Evolutionary conservation across 768 basidiomycete species (phyloP).

Genomic region (Amanita pallidorosea): DNA sequence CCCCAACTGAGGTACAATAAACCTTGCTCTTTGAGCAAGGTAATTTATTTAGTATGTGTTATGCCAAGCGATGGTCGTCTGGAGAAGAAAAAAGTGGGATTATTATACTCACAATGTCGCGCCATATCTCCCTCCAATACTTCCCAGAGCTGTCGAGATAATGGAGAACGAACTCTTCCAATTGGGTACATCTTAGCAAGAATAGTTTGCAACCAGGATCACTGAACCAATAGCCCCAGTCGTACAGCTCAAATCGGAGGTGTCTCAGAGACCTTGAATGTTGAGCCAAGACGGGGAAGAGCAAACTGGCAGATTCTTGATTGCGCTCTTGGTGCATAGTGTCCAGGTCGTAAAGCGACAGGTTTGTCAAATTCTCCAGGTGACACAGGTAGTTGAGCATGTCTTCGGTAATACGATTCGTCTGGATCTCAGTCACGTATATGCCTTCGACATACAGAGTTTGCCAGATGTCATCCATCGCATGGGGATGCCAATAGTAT

Average conservation of each 20-base stretch:
- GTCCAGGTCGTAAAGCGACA: neutral
- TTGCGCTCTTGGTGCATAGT: neutral
- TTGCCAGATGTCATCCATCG: neutral
- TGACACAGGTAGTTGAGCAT: neutral
- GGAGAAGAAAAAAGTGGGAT: neutral
- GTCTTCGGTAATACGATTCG: neutral
- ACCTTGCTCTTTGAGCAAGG: too few relatives aligned
- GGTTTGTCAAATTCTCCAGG: neutral
- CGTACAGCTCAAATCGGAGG: constrained; percentile 2
- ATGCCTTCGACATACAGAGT: neutral
- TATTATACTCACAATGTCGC: constrained; percentile 1
- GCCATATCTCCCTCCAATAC: neutral
- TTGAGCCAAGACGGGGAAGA: neutral
- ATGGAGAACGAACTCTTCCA: constrained; percentile 3
- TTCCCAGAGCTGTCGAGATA: neutral
- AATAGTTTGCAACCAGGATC: neutral
- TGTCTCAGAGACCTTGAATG: neutral
- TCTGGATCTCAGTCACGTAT: neutral
- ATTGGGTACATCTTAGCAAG: neutral
- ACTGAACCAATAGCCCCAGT: constrained; percentile 2
- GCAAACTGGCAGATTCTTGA: neutral
- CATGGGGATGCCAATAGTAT: neutral
- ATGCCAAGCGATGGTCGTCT: neutral
- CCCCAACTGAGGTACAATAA: too few relatives aligned
- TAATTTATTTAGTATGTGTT: too few relatives aligned